phyloP scores from a whole-genome alignment of 345 rosid genomes.

The Viola odorata region DNA sequence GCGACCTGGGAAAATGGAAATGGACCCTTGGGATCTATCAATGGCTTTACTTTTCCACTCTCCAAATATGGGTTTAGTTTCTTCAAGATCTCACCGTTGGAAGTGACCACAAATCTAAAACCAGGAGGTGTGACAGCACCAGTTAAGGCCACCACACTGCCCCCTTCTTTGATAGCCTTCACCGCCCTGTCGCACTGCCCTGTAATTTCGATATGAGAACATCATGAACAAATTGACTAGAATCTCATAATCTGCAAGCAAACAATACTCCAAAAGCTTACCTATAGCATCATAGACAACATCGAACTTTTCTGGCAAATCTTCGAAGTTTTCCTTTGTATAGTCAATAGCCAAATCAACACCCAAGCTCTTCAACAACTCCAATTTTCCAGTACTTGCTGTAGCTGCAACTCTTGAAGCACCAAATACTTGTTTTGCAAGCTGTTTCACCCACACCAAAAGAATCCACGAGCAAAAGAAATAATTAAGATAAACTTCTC shows the following conservation, averaged over 20 bases:
- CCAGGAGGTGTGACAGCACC: constrained; percentile 93
- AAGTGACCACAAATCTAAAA: constrained; percentile 86
- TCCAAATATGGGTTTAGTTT: constrained; percentile 78
- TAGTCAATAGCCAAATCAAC: constrained; percentile 88
- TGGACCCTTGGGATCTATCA: constrained; percentile 82
- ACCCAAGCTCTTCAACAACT: constrained; percentile 66
- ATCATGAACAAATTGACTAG: background rate
- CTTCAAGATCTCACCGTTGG: constrained; percentile 70
- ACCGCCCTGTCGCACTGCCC: constrained; percentile 93
- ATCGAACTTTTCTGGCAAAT: constrained; percentile 70
- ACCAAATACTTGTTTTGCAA: constrained; percentile 84
- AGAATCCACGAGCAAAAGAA: background rate
- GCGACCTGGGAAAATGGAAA: constrained; percentile 57
- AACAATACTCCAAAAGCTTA: constrained; percentile 21
- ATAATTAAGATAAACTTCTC: background rate
- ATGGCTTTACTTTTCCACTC: constrained; percentile 76
- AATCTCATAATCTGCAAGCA: background rate
- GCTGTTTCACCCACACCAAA: constrained; percentile 33
- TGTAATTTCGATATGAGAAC: constrained; percentile 17
- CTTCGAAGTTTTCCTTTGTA: constrained; percentile 77
- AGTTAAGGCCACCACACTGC: constrained; percentile 83
- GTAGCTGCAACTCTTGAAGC: constrained; percentile 89
- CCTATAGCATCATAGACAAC: constrained; percentile 88
- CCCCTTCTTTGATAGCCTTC: constrained; percentile 80
- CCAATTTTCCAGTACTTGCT: constrained; percentile 69